Percentiles rank a stretch among this genome's conserved stretches.
Evolutionary conservation across 2,329 filamentous ascomycete genomes (phyloP).

Genomic region (Leptographium wingfieldii): DNA sequence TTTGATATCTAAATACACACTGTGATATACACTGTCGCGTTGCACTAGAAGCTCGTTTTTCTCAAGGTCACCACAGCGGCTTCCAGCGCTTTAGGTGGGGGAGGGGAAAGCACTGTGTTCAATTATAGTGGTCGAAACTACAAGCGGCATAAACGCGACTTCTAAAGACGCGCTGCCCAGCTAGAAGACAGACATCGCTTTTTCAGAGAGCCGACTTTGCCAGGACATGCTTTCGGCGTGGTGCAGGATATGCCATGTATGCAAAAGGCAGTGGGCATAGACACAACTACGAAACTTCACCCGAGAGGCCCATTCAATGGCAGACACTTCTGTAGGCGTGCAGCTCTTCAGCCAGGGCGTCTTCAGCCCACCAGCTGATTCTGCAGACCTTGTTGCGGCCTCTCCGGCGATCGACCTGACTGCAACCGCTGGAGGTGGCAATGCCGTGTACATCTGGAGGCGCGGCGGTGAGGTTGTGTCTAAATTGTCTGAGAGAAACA

Average conservation of each 20-base stretch:
- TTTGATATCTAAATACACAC: neutral
- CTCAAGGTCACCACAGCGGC: neutral
- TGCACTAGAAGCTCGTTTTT: neutral
- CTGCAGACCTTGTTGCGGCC: slow-evolving; percentile 51
- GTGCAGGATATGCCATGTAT: neutral
- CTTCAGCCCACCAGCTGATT: slow-evolving; percentile 38
- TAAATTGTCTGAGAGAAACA: slow-evolving; percentile 29
- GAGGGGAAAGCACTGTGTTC: slow-evolving; percentile 1
- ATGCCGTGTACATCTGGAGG: slow-evolving; percentile 58
- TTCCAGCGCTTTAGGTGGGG: neutral
- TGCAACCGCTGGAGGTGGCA: slow-evolving; percentile 56
- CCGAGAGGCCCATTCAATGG: neutral
- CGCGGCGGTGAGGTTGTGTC: slow-evolving; percentile 58
- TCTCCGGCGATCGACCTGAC: slow-evolving; percentile 79
- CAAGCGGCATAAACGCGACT: slow-evolving; percentile 2
- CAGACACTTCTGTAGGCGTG: slow-evolving; percentile 15
- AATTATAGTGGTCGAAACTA: neutral
- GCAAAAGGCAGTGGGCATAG: neutral
- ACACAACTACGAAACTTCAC: neutral
- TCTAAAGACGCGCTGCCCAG: slow-evolving; percentile 5
- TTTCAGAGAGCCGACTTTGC: neutral
- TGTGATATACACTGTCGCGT: neutral
- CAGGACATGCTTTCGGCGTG: neutral
- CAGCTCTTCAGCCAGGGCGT: slow-evolving; percentile 42
- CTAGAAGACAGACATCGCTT: neutral